Conservation (phyloP, 2,329 filamentous ascomycete species). For the Aspergillus fumigatiaffinis region DNA sequence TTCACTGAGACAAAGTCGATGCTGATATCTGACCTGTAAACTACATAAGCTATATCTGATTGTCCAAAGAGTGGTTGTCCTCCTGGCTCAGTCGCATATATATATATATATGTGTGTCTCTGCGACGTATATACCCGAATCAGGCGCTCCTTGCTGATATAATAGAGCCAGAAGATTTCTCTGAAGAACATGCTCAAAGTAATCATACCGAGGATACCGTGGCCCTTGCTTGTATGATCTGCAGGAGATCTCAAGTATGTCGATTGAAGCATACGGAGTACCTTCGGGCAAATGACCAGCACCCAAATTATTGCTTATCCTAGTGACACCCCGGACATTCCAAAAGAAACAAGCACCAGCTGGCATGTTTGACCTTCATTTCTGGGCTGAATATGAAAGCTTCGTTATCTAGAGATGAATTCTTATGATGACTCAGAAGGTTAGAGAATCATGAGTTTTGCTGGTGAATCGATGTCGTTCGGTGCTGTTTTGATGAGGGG, state of each 20-base stretch:
- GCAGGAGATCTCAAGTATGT: background rate
- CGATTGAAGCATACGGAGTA: too few relatives aligned
- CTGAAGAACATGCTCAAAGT: background rate
- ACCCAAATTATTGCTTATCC: background rate
- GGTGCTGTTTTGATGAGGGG: background rate
- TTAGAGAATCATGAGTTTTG: background rate
- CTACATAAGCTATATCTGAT: background rate
- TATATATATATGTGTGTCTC: background rate
- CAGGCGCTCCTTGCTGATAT: background rate
- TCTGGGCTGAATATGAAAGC: background rate
- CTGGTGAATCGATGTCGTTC: background rate
- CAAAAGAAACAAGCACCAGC: background rate
- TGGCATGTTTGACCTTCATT: background rate
- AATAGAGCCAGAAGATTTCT: background rate
- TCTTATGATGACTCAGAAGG: too few relatives aligned
- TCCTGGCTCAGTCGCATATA: background rate
- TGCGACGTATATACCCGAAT: background rate
- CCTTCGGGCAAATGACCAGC: background rate
- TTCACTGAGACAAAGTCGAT: background rate
- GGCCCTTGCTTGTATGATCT: background rate
- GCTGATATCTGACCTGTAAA: background rate
- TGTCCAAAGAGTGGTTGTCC: background rate
- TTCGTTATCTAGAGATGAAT: background rate
- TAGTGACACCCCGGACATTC: background rate
- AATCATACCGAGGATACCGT: background rate